Base-by-base conservation (phyloP, 768 basidiomycete species). In the Hypsizygus marmoreus region DNA sequence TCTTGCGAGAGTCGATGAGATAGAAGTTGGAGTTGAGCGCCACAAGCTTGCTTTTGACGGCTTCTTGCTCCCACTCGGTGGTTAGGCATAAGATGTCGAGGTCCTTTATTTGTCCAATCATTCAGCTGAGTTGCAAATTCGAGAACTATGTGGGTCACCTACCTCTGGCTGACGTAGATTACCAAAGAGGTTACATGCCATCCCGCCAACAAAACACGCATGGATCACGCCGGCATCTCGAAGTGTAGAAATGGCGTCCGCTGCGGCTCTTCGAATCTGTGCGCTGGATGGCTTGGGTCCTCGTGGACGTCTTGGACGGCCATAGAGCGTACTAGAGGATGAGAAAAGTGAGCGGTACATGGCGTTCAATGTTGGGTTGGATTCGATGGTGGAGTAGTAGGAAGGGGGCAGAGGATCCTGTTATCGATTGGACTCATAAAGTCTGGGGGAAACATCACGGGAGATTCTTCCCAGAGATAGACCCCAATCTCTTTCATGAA, bases 11-110 rank as follows among this genome's bases (percentile, higher is more conserved):
- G 5, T 45, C 22, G 8, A 67, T 57, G 40, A 67, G 60, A 49
- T 54, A 62, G 50, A 69, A 70, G 0, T 50, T 49, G 12, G 43
- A 8, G 52, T 70, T 58, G 14, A 17, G 26, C 4, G 4, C 30
- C 22, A 57, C 61, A 12, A 74, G 54, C 25, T 59, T 42, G 4
- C 29, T 40, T 41, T 74, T 72, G 34, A 74, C 26, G 45, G 4
- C 33, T 35, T 56, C 71, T 65, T 50, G 55, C 53, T 16, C 40
- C 16, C 37, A 39, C 28, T 33, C 55, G 44, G 4, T 25, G 12
- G 63, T 62, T 26, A 70, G 54, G 13, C 70, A 65, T 26, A 70
- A 54, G 4, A 73, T 54, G 39, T 72, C 71, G 11, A 71, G 45
- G 36, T 71, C 71, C 72, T 72, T 26, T 33, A 23, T 10, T 14